A percentile compares a stretch with the other conserved stretches of the same genome.
These are phyloP conservation scores for Lolium perenne DNA, from an alignment of 176 grass and related monocot species.

Conservation along the genomic window DNA sequence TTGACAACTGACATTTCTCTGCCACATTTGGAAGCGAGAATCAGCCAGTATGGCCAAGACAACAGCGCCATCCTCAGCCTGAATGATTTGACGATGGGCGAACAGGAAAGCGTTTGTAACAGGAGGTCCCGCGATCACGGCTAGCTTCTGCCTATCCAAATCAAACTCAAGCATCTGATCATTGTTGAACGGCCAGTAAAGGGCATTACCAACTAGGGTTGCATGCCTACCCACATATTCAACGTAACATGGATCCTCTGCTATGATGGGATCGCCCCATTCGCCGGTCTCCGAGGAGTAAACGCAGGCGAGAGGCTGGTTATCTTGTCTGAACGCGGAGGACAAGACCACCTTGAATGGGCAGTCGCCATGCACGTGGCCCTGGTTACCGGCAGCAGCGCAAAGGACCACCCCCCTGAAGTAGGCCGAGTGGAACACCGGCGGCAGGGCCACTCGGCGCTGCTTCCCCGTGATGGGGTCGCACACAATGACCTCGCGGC, in stretches of 20 bases:
- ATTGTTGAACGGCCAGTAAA: neutral
- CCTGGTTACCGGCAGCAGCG: neutral
- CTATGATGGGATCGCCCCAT: no score
- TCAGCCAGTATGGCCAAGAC: no score
- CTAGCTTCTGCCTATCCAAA: no score
- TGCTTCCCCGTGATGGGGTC: no score
- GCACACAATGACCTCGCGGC: no score
- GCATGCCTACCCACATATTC: neutral
- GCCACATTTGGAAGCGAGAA: no score
- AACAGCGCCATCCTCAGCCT: no score
- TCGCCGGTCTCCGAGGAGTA: neutral
- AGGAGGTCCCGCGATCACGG: no score
- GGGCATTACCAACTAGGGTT: neutral
- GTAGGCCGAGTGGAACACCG: no score
- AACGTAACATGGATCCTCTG: no score
- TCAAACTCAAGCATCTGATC: neutral
- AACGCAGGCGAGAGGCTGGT: neutral
- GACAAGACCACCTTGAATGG: neutral
- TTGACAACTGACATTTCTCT: no score
- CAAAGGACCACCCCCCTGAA: neutral
- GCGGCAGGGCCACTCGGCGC: no score
- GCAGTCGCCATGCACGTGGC: constrained; percentile 10
- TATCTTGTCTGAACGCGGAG: neutral
- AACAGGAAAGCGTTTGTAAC: neutral
- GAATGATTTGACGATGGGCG: neutral